phyloP scores from a whole-genome alignment of 257 asterid genomes.

The Nemophila menziesii region DNA sequence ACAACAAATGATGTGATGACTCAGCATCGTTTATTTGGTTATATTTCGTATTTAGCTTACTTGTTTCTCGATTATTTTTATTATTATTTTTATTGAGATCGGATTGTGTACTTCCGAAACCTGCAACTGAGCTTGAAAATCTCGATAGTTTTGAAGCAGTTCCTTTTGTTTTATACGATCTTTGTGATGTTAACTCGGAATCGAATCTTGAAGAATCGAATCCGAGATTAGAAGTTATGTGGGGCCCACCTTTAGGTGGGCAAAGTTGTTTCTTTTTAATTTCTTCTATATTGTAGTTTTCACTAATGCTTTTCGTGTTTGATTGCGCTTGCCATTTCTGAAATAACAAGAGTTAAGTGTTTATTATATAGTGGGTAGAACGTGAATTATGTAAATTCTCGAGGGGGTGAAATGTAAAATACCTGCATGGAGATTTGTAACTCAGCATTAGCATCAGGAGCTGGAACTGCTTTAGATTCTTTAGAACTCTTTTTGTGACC shows the following conservation, averaged over 20 bases:
- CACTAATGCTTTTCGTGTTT: conserved; percentile 45
- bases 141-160: conserved; percentile 46
- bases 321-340: conserved; percentile 44
- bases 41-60: conserved; percentile 20
- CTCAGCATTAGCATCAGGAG: conserved; percentile 65
- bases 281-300: conserved; percentile 41
- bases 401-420: too few relatives aligned
- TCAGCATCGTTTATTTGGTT: conserved; percentile 36
- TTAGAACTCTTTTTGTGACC: conserved; percentile 31
- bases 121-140: conserved; percentile 70
- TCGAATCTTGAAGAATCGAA: conserved; percentile 28
- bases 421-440: conserved; percentile 53
- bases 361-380: too few relatives aligned
- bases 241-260: conserved; percentile 21
- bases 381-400: too few relatives aligned
- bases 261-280: conserved; percentile 28
- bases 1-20: conserved; percentile 46
- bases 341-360: background rate
- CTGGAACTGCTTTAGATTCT: conserved; percentile 46
- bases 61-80: conserved; percentile 23
- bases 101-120: conserved; percentile 44
- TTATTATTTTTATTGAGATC: conserved; percentile 47
- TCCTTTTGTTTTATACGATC: conserved; percentile 37
- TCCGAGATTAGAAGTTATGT: conserved; percentile 13
- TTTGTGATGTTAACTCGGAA: conserved; percentile 38